phyloP scores from a whole-genome alignment of 768 basidiomycete genomes.

The Lactarius akahatsu region DNA sequence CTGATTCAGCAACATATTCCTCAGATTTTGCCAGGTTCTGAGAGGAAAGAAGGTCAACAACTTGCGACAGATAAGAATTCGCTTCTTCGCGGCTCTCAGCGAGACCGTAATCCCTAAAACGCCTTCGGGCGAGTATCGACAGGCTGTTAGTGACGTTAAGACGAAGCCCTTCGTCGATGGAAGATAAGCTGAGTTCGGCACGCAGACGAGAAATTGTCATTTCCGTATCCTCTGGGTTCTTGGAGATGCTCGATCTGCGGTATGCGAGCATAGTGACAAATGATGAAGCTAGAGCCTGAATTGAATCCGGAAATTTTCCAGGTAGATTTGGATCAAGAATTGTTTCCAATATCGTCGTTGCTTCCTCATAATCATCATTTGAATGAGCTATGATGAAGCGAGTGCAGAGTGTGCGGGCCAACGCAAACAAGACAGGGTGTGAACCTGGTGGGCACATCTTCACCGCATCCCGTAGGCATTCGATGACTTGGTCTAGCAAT shows the following conservation, averaged over 20 bases:
- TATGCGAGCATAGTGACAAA: neutral
- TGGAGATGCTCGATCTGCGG: neutral
- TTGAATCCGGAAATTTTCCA: neutral
- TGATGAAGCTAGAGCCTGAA: neutral
- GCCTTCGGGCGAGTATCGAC: too few species aligned
- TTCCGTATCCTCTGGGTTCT: constrained; percentile 3
- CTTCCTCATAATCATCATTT: constrained; percentile 18
- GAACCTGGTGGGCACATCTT: neutral
- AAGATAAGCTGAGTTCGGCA: neutral
- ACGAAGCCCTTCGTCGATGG: neutral
- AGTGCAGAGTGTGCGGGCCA: constrained; percentile 3
- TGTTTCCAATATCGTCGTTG: neutral
- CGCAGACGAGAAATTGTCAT: constrained; percentile 5
- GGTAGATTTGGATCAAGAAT: neutral
- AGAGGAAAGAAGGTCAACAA: neutral
- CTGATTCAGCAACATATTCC: neutral
- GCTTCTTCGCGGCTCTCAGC: neutral
- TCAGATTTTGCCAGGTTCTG: neutral
- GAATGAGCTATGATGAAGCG: neutral
- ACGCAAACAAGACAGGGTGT: neutral
- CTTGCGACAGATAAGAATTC: neutral
- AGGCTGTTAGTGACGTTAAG: neutral
- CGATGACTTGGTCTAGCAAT: neutral
- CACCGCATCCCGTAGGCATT: constrained; percentile 4
- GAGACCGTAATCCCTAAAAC: constrained; percentile 1